Conservation (phyloP, 116 monocot species). For the Dioscorea cayenensis region DNA sequence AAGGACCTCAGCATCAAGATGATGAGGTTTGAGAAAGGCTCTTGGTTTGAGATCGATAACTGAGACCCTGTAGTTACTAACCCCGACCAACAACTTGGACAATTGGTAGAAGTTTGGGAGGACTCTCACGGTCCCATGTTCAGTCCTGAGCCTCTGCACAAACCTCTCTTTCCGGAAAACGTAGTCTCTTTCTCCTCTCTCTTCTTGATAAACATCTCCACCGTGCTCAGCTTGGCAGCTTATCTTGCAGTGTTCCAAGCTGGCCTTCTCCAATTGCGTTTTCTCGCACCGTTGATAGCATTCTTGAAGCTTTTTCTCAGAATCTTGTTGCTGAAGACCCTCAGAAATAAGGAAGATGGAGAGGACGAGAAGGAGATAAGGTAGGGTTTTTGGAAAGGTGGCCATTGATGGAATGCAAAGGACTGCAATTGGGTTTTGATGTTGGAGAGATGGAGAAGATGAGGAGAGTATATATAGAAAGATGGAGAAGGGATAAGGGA, state of each 20-base stretch:
- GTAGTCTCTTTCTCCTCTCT: constrained; percentile 11
- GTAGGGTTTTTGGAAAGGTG: background rate
- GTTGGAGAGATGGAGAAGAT: background rate
- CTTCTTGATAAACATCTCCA: background rate
- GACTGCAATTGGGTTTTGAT: background rate
- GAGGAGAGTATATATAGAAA: no score
- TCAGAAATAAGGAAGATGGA: background rate
- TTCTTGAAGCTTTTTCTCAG: constrained; percentile 1
- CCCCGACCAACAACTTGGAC: constrained; percentile 34
- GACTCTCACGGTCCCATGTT: constrained; percentile 32
- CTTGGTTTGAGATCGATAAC: constrained; percentile 30
- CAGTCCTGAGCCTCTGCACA: constrained; percentile 14
- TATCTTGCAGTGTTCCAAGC: background rate
- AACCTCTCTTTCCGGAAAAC: constrained; percentile 36
- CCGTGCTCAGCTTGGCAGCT: background rate
- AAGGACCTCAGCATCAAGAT: constrained; percentile 40
- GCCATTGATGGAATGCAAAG: no score
- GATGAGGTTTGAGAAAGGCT: constrained; percentile 42
- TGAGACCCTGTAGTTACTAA: constrained; percentile 30
- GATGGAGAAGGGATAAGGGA: background rate
- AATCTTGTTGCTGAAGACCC: background rate
- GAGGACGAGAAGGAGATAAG: background rate
- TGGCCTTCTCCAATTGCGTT: background rate
- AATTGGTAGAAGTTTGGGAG: constrained; percentile 27
- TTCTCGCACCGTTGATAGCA: constrained; percentile 3